These are phyloP conservation scores for Neurospora africana DNA, from an alignment of 495 filamentous ascomycete species.

Conservation along the genomic window DNA sequence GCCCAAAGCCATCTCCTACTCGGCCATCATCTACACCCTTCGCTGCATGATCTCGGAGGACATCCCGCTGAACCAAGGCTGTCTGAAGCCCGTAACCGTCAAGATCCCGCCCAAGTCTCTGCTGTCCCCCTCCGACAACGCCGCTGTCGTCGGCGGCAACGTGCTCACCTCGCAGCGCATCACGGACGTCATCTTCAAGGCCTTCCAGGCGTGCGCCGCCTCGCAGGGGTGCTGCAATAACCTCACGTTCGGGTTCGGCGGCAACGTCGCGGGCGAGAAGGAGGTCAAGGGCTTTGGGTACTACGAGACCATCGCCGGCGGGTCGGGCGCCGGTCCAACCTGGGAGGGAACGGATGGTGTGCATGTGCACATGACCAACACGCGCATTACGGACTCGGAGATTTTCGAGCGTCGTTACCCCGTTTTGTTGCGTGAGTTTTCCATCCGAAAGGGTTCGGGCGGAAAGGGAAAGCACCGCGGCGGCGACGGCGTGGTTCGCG, in stretches of 20 bases:
- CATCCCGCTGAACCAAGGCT: conserved; percentile 95
- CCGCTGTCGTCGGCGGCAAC: conserved; percentile 93
- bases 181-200: conserved; percentile 86
- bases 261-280: conserved; percentile 53
- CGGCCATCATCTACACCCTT: conserved; percentile 93
- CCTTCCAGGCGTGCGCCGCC: conserved; percentile 83
- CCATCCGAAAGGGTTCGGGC: conserved; percentile 55
- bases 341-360: conserved; percentile 90
- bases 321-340: conserved; percentile 72
- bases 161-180: conserved; percentile 85
- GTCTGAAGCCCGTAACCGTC: conserved; percentile 77
- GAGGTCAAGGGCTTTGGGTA: conserved; percentile 79
- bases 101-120: conserved; percentile 74
- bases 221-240: conserved; percentile 93
- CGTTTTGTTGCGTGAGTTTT: conserved; percentile 74
- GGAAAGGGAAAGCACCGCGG: conserved; percentile 69
- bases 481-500: conserved; percentile 82
- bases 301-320: conserved; percentile 95
- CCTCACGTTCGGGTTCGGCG: conserved; percentile 72
- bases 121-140: conserved; percentile 73
- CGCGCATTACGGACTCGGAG: conserved; percentile 89
- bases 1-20: conserved; percentile 86
- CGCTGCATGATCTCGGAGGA: conserved; percentile 87
- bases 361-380: conserved; percentile 99
- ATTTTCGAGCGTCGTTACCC: conserved; percentile 95